Base-by-base conservation (phyloP, 208 protist species). In the Porcisia deanei region DNA sequence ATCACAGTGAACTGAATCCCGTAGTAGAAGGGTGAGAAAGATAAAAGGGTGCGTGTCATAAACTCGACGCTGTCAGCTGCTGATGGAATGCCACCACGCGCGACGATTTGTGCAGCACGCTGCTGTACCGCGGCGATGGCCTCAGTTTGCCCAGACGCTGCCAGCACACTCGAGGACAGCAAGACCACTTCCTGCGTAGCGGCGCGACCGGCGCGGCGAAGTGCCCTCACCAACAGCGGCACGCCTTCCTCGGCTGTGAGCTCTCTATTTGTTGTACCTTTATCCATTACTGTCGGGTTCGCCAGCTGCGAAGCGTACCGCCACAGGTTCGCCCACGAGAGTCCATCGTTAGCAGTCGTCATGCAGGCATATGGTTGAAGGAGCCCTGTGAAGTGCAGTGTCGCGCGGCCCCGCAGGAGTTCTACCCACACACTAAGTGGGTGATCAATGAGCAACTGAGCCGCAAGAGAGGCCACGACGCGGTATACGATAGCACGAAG, bases 401-500 rank as follows among this genome's bases (percentile, higher is more conserved):
- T 85, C 7, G 89, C 91, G 22, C 93, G 90, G 8, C 85, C 86
- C 34, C 88, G 87, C 25, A 95, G 72, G 43, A 95, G 79, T 68
- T 91, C 89, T 25, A 89, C 81, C 41, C 92, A 49, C 59, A 97
- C 90, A 25, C 73, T 71, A 37, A 95, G 60, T 10, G 93, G 91
- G 69, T 97, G 93, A 63, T 94, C 88, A 18, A 94, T 85, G 3
- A 93, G 22, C 61, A 85, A 87, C 70, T 94, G 86, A 34, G 93
- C 84, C 39, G 86, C 65, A 9, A 97, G 82, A 2, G 85, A 72
- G 20, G 82, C 85, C 0, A 81, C 69, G 5, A 97, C 85, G 41
- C 93, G 93, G 78, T 92, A 97, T 16, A 89, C 74, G 63, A 97
- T 95, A 39, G 88, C 87, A 10, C 93, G 90, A 45, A 94, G 65